A percentile compares a stretch with the other conserved stretches of the same genome.
Evolutionary conservation across 2,329 filamentous ascomycete genomes (phyloP).

Genomic region (Eurotiales sp.): DNA sequence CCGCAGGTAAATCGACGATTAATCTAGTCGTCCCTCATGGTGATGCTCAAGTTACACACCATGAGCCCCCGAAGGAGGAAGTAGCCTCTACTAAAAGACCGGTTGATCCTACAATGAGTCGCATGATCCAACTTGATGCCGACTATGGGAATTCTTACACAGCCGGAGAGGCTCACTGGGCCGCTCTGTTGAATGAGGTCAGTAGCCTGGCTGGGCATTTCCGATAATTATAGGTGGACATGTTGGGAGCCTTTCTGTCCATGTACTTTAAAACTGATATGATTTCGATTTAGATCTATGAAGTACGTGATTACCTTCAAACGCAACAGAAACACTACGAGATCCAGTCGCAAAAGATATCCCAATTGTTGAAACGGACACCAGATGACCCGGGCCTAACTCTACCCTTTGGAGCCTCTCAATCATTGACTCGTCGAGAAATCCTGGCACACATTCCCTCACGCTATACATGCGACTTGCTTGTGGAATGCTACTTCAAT

Average conservation of each 20-base stretch:
- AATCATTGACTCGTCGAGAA: background rate
- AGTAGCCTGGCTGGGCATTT: too few relatives aligned
- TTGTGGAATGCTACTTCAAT: slow-evolving; percentile 1
- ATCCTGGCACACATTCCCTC: slow-evolving; percentile 3
- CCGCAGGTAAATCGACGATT: background rate
- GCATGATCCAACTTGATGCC: background rate
- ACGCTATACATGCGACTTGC: slow-evolving; percentile 6
- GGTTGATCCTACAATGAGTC: background rate
- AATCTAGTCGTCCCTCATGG: background rate
- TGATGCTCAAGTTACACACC: background rate
- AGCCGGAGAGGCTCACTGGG: slow-evolving; percentile 1
- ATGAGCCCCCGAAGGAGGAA: background rate
- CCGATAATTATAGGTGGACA: too few relatives aligned
- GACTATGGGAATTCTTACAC: background rate
- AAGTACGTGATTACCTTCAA: slow-evolving; percentile 4
- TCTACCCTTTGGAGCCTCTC: slow-evolving; percentile 2
- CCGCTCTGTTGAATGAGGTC: slow-evolving; percentile 1
- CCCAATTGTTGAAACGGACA: background rate
- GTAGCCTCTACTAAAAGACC: background rate
- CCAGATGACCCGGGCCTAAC: slow-evolving; percentile 5
- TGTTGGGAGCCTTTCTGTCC: background rate
- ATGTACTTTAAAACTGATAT: too few relatives aligned
- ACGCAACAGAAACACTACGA: slow-evolving; percentile 8
- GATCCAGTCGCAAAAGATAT: background rate
- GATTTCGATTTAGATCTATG: background rate